phyloP scores from a whole-genome alignment of 2,329 filamentous ascomycete genomes.

The Trichoderma sp. region DNA sequence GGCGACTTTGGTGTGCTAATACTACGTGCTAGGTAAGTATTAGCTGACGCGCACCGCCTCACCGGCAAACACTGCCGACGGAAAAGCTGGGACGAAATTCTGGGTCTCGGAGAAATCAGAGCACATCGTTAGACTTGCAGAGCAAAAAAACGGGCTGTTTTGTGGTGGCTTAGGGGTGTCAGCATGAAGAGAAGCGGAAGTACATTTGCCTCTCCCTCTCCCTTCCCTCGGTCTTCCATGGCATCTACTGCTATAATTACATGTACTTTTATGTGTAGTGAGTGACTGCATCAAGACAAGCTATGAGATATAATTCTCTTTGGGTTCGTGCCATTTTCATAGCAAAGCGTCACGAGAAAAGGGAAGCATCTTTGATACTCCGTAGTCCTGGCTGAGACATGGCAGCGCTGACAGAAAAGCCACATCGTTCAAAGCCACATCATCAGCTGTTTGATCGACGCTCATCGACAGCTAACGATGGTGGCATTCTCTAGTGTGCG shows the following conservation, averaged over 20 bases:
- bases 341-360: neutral
- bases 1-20: neutral
- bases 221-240: neutral
- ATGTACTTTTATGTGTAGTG: neutral
- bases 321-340: accelerated
- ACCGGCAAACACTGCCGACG: neutral
- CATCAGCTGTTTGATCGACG: neutral
- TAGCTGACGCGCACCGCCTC: neutral
- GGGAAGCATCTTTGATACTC: neutral
- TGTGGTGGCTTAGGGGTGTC: neutral
- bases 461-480: neutral
- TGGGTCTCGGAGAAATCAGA: neutral
- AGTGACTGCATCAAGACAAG: neutral
- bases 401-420: neutral
- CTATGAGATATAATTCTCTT: neutral
- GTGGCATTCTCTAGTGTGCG: neutral
- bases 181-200: neutral
- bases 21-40: too few relatives aligned
- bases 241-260: neutral
- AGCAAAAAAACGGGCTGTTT: neutral
- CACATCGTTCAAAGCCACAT: neutral
- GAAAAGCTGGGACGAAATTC: neutral
- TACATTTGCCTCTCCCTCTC: neutral
- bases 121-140: neutral
- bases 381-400: neutral